A percentile compares a stretch with the other conserved stretches of the same genome.
Conservation (phyloP, 108 stramenopile species). For the Skeletonema potamos region DNA sequence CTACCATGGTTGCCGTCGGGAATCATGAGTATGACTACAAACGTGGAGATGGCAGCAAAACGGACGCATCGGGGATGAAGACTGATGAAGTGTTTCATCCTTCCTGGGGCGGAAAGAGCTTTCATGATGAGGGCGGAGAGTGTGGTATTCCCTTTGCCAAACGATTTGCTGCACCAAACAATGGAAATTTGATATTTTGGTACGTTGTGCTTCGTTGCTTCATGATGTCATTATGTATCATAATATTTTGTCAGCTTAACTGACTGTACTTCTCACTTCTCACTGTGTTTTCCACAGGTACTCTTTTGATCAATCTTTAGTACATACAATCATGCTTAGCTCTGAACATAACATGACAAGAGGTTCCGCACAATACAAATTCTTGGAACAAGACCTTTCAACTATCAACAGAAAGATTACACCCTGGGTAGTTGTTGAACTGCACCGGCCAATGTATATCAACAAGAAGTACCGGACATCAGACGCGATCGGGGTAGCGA, state of each 20-base stretch:
- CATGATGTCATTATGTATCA: not conserved
- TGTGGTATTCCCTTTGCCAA: slow-evolving; percentile 73
- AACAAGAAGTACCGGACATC: slow-evolving; percentile 22
- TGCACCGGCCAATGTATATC: slow-evolving; percentile 82
- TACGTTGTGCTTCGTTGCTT: slow-evolving; percentile 5
- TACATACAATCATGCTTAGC: slow-evolving; percentile 70
- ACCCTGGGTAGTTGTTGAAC: slow-evolving; percentile 85
- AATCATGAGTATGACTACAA: slow-evolving; percentile 90
- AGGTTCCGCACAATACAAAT: slow-evolving; percentile 68
- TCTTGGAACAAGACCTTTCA: slow-evolving; percentile 57
- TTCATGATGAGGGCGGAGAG: slow-evolving; percentile 70
- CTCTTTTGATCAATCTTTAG: slow-evolving; percentile 52
- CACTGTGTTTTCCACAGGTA: slow-evolving; percentile 40
- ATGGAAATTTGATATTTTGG: slow-evolving; percentile 81
- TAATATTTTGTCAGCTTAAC: not conserved
- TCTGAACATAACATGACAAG: slow-evolving; percentile 68
- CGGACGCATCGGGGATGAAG: slow-evolving; percentile 61
- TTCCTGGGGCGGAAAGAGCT: slow-evolving; percentile 55
- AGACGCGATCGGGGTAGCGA: slow-evolving; percentile 46
- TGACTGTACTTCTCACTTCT: slow-evolving; percentile 7
- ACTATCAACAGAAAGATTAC: slow-evolving; percentile 59
- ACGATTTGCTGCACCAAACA: slow-evolving; percentile 69
- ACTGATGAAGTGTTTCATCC: slow-evolving; percentile 57
- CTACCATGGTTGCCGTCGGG: slow-evolving; percentile 77
- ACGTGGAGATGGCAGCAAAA: slow-evolving; percentile 49